These are phyloP conservation scores for Cyamopsis tetragonoloba DNA, from an alignment of 306 rosid species.

Conservation along the genomic window DNA sequence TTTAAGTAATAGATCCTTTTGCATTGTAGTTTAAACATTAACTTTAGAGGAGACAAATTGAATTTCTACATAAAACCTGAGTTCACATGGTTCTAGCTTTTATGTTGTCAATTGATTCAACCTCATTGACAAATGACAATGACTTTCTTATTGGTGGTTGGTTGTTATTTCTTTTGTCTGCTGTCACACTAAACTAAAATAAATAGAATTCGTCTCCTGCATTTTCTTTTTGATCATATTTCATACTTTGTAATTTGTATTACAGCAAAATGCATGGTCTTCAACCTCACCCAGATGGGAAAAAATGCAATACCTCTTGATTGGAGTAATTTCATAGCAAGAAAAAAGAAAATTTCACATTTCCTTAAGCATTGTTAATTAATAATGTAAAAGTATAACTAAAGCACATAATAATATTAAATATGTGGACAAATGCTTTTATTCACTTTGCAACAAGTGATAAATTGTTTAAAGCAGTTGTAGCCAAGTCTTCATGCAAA, in stretches of 20 bases:
- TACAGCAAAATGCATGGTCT: not conserved
- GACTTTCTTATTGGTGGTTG: not conserved
- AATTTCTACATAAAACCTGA: no score
- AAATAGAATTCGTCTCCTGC: not conserved
- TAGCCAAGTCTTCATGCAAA: not conserved
- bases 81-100: no score
- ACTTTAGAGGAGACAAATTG: no score
- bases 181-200: not conserved
- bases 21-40: no score
- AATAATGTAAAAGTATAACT: not conserved
- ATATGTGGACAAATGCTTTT: not conserved
- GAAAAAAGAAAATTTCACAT: not conserved
- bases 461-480: not conserved
- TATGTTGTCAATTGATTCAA: not conserved
- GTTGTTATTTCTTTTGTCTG: not conserved
- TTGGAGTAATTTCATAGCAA: not conserved
- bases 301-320: not conserved
- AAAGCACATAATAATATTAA: not conserved
- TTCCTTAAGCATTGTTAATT: not conserved
- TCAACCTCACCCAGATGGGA: not conserved
- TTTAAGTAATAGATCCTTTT: no score
- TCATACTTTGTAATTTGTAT: not conserved
- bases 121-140: not conserved
- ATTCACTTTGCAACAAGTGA: conserved; percentile 16
- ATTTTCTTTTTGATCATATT: no score